Base-by-base conservation (phyloP, 2,329 filamentous ascomycete species). In the Pyricularia sp. region DNA sequence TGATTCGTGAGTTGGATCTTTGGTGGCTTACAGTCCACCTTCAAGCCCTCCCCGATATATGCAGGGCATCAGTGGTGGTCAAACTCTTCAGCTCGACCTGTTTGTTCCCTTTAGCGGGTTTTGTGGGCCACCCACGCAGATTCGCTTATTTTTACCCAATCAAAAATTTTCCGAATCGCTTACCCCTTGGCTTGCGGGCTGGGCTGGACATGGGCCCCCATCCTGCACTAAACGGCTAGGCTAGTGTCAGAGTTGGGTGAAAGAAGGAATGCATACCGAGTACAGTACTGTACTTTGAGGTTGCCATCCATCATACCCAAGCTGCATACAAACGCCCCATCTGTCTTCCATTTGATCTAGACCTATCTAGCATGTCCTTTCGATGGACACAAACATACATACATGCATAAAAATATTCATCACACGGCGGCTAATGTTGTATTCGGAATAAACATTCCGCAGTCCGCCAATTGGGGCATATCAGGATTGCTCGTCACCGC, bases 131-230 rank as follows among this genome's bases (percentile, higher is more conserved):
- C 59, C 42, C 59, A 26, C n/a, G 66, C 42, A 42, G 12, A 11
- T 73, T 79, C 77, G 77, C 77, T 79, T 77, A 75, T 69, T 63
- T 59, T 68, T 69, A 70, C 69, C 78, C 78, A 79, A 79, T 79
- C 75, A 78, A 68, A 69, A 72, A 70, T 71, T 70, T 66, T 64
- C 75, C 71, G 73, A 68, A 74, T 79, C 77, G 77, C 77, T 78
- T 78, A 69, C 71, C 70, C 72, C 65, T 72, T 63, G 23, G 59
- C 25, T 63, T 28, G 59, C 59, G 71, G 42, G 42, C 42, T 50
- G 20, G 42, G 20, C 42, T 50, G 25, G 59, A 63, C 59, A 28
- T 28, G 59, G 59, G 25, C 58, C 59, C 58, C 59, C 23, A 26
- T 61, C 12, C 14, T 28, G 5, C 9, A 28, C 59, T 63, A 63